These are phyloP conservation scores for Lippia alba DNA, from an alignment of 305 asterid genomes.

Conservation along the genomic window DNA sequence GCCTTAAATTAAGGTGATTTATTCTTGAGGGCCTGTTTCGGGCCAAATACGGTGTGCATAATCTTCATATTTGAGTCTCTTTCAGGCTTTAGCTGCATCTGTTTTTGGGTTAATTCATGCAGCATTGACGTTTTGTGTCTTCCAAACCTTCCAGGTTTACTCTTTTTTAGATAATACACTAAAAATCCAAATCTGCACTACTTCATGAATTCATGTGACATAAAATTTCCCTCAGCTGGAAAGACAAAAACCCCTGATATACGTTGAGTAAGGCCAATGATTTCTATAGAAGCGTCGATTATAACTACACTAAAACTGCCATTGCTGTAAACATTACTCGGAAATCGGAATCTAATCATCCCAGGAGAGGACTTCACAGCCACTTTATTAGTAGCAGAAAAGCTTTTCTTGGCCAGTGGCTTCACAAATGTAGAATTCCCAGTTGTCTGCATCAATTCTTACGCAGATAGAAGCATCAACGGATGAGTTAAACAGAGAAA, in stretches of 20 bases:
- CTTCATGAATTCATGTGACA: too few species aligned
- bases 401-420: conserved; percentile 37
- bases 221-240: background rate
- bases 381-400: conserved; percentile 32
- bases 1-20: background rate
- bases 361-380: background rate
- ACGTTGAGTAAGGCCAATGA: background rate
- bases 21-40: too few species aligned
- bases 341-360: too few species aligned
- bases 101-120: background rate
- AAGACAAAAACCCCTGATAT: conserved; percentile 2
- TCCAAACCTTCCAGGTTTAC: too few species aligned
- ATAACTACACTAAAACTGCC: too few species aligned
- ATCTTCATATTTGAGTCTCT: background rate
- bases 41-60: background rate
- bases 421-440: conserved; percentile 53
- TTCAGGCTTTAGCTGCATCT: background rate
- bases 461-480: background rate
- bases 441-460: conserved; percentile 43
- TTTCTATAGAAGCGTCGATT: background rate
- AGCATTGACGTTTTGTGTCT: background rate
- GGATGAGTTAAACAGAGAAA: background rate
- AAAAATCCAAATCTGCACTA: background rate
- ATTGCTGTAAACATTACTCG: conserved; percentile 4
- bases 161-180: background rate